phyloP scores from a whole-genome alignment of 208 protist species.

The Leishmania guyanensis region DNA sequence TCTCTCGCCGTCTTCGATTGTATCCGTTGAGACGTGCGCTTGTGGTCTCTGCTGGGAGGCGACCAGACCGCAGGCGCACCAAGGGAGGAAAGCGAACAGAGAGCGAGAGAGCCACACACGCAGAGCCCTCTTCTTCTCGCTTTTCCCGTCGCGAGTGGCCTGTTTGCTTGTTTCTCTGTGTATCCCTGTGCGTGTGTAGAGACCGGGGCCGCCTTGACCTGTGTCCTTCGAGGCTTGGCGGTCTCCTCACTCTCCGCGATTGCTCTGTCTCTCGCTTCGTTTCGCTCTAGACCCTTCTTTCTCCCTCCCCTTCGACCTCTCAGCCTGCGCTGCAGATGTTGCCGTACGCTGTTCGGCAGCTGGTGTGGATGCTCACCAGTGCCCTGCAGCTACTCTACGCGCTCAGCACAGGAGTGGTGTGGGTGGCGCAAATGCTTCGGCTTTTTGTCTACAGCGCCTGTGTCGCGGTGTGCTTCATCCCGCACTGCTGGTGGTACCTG shows the following conservation, averaged over 20 bases:
- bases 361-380: slow-evolving; percentile 62
- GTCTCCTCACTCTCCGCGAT: background rate
- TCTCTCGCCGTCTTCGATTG: too few relatives aligned
- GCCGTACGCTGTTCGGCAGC: slow-evolving; percentile 50
- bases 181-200: background rate
- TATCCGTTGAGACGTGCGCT: too few relatives aligned
- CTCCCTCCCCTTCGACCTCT: background rate
- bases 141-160: too few relatives aligned
- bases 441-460: slow-evolving; percentile 43
- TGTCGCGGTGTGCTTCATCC: slow-evolving; percentile 46
- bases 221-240: background rate
- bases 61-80: background rate
- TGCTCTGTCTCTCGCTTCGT: background rate
- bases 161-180: background rate
- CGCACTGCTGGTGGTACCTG: slow-evolving; percentile 72
- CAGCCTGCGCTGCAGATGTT: slow-evolving; percentile 24
- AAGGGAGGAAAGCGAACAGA: background rate
- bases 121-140: too few relatives aligned
- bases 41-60: too few relatives aligned
- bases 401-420: slow-evolving; percentile 58
- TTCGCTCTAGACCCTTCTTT: background rate
- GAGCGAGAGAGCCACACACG: background rate
- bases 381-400: slow-evolving; percentile 48
- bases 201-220: background rate
- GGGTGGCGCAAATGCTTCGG: slow-evolving; percentile 59